These are phyloP conservation scores for Byssoonygena ceratinophila DNA, from an alignment of 2,329 filamentous ascomycete genomes.

Conservation along the genomic window DNA sequence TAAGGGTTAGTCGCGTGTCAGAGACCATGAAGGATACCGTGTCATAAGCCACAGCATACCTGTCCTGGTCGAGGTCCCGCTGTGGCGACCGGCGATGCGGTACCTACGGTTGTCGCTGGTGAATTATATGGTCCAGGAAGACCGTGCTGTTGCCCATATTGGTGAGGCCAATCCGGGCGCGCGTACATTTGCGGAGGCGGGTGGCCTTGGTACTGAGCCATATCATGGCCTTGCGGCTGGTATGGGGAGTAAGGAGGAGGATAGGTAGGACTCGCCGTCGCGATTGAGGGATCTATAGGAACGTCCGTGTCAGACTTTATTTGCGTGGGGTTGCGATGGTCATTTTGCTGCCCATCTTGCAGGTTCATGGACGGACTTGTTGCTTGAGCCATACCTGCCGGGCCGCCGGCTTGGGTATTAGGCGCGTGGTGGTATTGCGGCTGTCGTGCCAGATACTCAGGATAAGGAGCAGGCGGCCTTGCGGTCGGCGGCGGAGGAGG, in stretches of 20 bases:
- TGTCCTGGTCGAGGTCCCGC: constrained; percentile 52
- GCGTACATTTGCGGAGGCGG: constrained; percentile 40
- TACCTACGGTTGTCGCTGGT: constrained; percentile 49
- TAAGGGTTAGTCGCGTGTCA: constrained; percentile 13
- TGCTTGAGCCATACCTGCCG: constrained; percentile 95
- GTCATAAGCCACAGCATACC: constrained; percentile 39
- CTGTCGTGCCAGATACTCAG: constrained; percentile 72
- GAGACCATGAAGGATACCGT: constrained; percentile 7
- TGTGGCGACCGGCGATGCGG: constrained; percentile 50
- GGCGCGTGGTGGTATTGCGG: constrained; percentile 62
- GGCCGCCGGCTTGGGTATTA: constrained; percentile 59
- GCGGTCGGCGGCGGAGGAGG: constrained; percentile 38
- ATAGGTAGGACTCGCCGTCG: constrained; percentile 84
- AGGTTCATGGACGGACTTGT: constrained; percentile 87
- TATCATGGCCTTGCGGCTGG: constrained; percentile 68
- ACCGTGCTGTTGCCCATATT: constrained; percentile 39
- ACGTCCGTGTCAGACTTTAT: constrained; percentile 92
- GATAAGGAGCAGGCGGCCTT: constrained; percentile 42
- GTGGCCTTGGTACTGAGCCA: constrained; percentile 57
- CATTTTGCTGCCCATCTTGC: constrained; percentile 63
- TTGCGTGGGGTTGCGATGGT: constrained; percentile 60
- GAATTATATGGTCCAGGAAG: constrained; percentile 41
- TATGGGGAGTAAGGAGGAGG: constrained; percentile 81
- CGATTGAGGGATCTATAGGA: constrained; percentile 98
- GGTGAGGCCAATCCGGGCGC: constrained; percentile 39